Evolutionary conservation across 202 grass and related monocot species (phyloP).

Genomic region (Alloteropsis angusta): DNA sequence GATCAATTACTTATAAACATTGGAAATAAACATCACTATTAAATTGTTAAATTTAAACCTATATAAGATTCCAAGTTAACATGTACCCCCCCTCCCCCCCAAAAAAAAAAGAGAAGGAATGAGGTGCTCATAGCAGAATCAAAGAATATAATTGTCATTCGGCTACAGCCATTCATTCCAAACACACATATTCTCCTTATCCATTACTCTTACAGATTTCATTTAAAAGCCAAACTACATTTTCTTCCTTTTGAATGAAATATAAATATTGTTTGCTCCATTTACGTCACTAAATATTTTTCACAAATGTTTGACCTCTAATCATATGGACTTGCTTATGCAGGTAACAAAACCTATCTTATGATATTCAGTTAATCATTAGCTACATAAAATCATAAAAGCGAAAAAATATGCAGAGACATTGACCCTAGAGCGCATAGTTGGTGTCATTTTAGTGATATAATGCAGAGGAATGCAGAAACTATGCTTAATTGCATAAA

Average conservation of each 20-base stretch:
- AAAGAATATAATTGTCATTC: conserved; percentile 8
- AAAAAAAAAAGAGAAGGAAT: not conserved
- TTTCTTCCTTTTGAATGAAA: not conserved
- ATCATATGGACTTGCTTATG: not conserved
- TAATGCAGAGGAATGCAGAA: not conserved
- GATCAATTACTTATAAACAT: not conserved
- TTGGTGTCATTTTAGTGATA: not conserved
- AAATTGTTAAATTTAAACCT: not conserved
- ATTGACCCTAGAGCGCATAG: not conserved
- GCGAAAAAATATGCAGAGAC: not conserved
- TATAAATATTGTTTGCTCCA: not conserved
- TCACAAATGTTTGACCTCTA: not conserved
- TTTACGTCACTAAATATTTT: not conserved
- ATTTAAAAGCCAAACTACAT: not conserved
- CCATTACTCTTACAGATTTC: not conserved
- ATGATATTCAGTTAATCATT: not conserved
- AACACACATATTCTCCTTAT: not conserved
- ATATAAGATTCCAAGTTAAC: not conserved
- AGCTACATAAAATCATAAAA: not conserved
- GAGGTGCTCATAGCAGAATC: not conserved
- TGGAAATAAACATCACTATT: not conserved
- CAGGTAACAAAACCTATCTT: not conserved
- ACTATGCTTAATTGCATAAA: not conserved
- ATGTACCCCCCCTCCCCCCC: too few relatives aligned
- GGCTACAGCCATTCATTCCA: not conserved